Base-by-base conservation (phyloP, 306 rosid genomes). In the Biancaea sappan region DNA sequence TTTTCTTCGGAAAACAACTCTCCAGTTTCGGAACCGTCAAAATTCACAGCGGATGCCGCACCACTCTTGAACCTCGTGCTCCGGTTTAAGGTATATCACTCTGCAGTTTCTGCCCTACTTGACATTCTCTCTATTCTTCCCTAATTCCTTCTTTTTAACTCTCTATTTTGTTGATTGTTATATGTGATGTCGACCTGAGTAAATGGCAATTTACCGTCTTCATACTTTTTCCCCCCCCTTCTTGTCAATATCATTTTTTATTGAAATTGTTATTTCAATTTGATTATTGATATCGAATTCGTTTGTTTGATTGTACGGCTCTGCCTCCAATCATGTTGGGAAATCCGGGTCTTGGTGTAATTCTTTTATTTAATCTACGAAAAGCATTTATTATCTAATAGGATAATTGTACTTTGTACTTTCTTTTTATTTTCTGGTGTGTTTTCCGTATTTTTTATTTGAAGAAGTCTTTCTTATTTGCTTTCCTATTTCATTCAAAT, bases 11-110 rank as follows among this genome's bases (percentile, higher is more conserved):
- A 43, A 46, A 4, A 46, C 52, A 15, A 15, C 8, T 46, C 21
- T 0, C 7, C 19, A 46, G 52, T 46, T 81, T 81, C 71, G 31
- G 69, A 63, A 54, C 26, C 58, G n/a, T 69, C 11, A 6, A 50
- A 73, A 50, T 59, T 41, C 29, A 21, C 53, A 47, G 37, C 62
- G 24, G 19, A 74, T 69, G 79, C 74, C 48, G 79, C 72, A 72
- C 51, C 44, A 15, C 2, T 54, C 14, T 11, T 81, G 47, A 76
- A 71, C n/a, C 37, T 63, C 53, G 57, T 66, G 81, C 72, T 76
- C 47, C n/a, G 71, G 56, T 8, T 26, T 62, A 43, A 71, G 75
- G 85, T 76, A 51, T 28, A 21, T 21, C 67, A 56, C 74, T 52
- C 25, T 35, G n/a, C 57, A 9, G 43, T 37, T 73, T 79, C 40